Percentiles rank a stretch among this genome's conserved stretches.
phyloP scores from a whole-genome alignment of 1,284 basidiomycete genomes.

The Irpex rosettiformis region DNA sequence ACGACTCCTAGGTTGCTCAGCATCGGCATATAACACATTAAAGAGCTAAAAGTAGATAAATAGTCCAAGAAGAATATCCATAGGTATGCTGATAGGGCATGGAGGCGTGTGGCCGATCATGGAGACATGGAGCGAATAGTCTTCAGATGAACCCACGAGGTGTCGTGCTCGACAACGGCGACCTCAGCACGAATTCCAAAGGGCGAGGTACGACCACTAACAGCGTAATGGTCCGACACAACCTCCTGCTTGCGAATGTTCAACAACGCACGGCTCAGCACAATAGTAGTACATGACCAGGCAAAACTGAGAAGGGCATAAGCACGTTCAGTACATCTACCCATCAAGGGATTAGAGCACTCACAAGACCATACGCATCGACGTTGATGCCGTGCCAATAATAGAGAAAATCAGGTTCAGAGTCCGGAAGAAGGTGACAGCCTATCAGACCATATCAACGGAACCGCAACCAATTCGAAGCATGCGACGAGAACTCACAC shows the following conservation, averaged over 20 bases:
- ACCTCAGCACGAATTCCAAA: constrained; percentile 3
- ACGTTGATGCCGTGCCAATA: constrained; percentile 20
- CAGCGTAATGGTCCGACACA: not conserved
- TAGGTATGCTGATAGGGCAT: too few relatives aligned
- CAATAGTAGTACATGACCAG: constrained; percentile 20
- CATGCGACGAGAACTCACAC: constrained; percentile 15
- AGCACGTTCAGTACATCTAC: not conserved
- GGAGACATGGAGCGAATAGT: not conserved
- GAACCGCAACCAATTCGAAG: not conserved
- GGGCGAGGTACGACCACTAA: constrained; percentile 12
- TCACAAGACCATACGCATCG: constrained; percentile 26
- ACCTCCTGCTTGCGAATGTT: constrained; percentile 16
- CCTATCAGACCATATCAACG: constrained; percentile 12
- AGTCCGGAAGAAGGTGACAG: constrained; percentile 22
- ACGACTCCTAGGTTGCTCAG: too few relatives aligned
- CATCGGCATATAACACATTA: too few relatives aligned
- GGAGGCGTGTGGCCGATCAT: too few relatives aligned
- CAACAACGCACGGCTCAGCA: constrained; percentile 18
- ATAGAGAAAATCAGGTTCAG: constrained; percentile 24
- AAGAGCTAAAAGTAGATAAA: not conserved
- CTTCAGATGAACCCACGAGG: not conserved
- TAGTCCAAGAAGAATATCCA: not conserved
- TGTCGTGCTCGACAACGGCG: constrained; percentile 5
- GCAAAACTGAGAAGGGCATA: constrained; percentile 20
- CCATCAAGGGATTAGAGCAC: constrained; percentile 6